Conservation (phyloP, 2,329 filamentous ascomycete genomes). For the Aspergillus fischeri region DNA sequence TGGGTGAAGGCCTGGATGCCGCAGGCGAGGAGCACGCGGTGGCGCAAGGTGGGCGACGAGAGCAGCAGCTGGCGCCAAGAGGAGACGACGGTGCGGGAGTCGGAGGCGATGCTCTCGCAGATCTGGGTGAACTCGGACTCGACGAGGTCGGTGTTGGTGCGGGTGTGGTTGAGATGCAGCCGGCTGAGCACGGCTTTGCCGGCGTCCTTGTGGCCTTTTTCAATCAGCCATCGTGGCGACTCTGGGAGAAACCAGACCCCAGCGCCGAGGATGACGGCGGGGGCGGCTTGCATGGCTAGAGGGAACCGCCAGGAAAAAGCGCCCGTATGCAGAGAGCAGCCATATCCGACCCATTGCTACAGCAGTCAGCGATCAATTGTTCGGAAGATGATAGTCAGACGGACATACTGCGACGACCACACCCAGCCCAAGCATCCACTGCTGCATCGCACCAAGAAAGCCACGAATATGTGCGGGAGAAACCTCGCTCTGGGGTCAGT, state of each 20-base stretch:
- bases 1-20: conserved; percentile 49
- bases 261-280: conserved; percentile 35
- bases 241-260: conserved; percentile 34
- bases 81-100: conserved; percentile 25
- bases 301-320: conserved; percentile 36
- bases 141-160: conserved; percentile 28
- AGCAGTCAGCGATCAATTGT: conserved; percentile 6
- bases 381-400: conserved; percentile 8
- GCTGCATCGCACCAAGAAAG: conserved; percentile 38
- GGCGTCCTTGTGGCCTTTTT: conserved; percentile 32
- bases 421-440: conserved; percentile 46
- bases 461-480: conserved; percentile 38
- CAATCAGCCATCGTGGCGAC: conserved; percentile 36
- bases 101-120: conserved; percentile 31
- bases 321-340: conserved; percentile 31
- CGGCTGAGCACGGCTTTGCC: conserved; percentile 31
- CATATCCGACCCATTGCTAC: conserved; percentile 50
- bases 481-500: conserved; percentile 31
- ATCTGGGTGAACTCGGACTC: conserved; percentile 43
- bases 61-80: conserved; percentile 42
- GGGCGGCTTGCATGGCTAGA: conserved; percentile 34
- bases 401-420: conserved; percentile 38
- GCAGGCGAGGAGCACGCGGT: conserved; percentile 45
- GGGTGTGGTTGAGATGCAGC: conserved; percentile 28
- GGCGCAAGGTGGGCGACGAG: conserved; percentile 42